Percentiles rank a stretch among this genome's conserved stretches.
Conservation (phyloP, 768 basidiomycete species). For the Exidia glandulosa region DNA sequence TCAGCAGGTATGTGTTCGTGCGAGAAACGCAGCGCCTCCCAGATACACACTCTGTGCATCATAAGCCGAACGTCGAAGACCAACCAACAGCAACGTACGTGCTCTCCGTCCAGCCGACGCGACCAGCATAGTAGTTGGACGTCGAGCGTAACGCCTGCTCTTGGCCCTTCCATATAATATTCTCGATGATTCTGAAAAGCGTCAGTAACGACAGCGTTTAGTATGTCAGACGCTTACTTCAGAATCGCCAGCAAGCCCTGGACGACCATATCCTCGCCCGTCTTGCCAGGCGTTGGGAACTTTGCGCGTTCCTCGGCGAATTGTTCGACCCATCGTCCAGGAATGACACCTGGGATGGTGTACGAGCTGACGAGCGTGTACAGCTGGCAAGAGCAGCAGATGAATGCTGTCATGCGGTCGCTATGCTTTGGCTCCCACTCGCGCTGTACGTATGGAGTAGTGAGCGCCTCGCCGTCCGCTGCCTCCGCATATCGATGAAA, state of each 20-base stretch:
- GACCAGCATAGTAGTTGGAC: not conserved
- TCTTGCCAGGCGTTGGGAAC: slow-evolving; percentile 47
- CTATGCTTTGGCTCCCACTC: slow-evolving; percentile 46
- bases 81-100: slow-evolving; percentile 31
- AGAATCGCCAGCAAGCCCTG: slow-evolving; percentile 55
- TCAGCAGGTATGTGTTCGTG: not conserved
- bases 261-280: slow-evolving; percentile 42
- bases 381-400: slow-evolving; percentile 77
- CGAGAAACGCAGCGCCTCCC: not conserved
- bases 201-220: not conserved
- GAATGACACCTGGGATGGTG: slow-evolving; percentile 64
- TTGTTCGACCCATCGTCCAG: slow-evolving; percentile 48
- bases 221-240: slow-evolving; percentile 34
- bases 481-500: slow-evolving; percentile 67
- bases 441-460: slow-evolving; percentile 43
- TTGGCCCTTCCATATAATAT: slow-evolving; percentile 64
- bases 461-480: slow-evolving; percentile 57
- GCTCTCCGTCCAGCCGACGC: not conserved
- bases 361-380: slow-evolving; percentile 55
- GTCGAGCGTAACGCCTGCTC: not conserved
- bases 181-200: slow-evolving; percentile 52
- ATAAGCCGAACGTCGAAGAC: slow-evolving; percentile 16
- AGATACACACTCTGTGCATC: not conserved
- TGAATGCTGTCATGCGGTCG: slow-evolving; percentile 26
- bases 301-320: slow-evolving; percentile 48